Evolutionary conservation across 257 asterid genomes (phyloP).

Genomic region (Solanum dulcamara): DNA sequence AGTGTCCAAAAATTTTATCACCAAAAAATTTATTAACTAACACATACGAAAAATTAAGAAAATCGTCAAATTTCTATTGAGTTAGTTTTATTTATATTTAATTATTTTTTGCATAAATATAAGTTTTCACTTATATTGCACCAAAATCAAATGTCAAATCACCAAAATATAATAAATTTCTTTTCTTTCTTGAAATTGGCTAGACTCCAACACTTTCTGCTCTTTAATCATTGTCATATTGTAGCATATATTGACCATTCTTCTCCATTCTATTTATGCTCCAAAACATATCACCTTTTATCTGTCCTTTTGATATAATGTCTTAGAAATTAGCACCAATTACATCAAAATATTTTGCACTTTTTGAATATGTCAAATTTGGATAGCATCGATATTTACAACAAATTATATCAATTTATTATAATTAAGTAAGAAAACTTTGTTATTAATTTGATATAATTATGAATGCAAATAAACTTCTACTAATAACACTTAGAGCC

Average conservation of each 20-base stretch:
- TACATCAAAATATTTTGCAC: background rate
- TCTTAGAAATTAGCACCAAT: background rate
- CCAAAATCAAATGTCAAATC: background rate
- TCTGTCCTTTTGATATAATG: background rate
- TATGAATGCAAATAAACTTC: background rate
- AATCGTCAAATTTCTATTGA: too few species aligned
- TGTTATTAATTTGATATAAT: background rate
- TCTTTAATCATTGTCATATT: background rate
- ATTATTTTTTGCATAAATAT: background rate
- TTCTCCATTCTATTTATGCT: background rate
- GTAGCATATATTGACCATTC: background rate
- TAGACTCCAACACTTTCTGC: background rate
- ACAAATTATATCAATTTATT: background rate
- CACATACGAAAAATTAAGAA: too few species aligned
- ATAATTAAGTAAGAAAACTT: background rate
- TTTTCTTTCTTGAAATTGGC: background rate
- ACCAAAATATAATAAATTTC: background rate
- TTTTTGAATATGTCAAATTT: background rate
- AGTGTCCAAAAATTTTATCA: too few species aligned
- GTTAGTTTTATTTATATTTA: background rate
- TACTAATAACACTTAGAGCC: background rate
- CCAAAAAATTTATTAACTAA: too few species aligned
- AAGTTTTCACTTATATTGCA: background rate
- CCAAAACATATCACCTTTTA: background rate
- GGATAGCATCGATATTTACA: background rate